A percentile compares a stretch with the other conserved stretches of the same genome.
phyloP scores from a whole-genome alignment of 768 basidiomycete species.

The Hygrocybe punicea region DNA sequence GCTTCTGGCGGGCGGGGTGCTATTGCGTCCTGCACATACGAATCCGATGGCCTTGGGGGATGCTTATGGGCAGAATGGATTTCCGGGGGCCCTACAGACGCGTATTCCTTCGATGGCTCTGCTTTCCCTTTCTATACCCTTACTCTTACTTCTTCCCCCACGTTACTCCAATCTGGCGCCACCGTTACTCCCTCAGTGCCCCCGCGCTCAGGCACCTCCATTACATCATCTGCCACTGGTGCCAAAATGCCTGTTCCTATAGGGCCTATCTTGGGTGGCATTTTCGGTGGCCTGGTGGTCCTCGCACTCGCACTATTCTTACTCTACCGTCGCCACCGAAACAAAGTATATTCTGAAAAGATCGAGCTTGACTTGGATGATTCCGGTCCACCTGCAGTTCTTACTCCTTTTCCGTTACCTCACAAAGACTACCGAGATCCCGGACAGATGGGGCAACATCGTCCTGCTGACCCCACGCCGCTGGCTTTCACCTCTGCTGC shows the following conservation, averaged over 20 bases:
- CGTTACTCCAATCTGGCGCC: not conserved
- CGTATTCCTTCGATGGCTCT: not conserved
- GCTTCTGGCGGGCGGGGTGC: not conserved
- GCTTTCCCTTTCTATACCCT: not conserved
- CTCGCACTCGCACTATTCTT: not conserved
- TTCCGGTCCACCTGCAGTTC: not conserved
- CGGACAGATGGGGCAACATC: not conserved
- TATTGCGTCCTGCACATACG: not conserved
- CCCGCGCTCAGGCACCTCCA: too few relatives aligned
- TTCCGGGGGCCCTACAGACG: not conserved
- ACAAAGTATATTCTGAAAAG: not conserved
- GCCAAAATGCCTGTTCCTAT: not conserved
- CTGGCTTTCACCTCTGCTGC: too few relatives aligned
- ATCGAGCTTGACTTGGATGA: not conserved
- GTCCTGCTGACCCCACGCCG: not conserved
- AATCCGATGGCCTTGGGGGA: not conserved
- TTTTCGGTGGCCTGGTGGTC: not conserved
- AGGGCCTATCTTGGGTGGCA: not conserved
- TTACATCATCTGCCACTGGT: not conserved
- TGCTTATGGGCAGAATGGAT: not conserved
- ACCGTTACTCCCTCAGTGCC: too few relatives aligned
- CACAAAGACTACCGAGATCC: not conserved
- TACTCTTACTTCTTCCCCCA: not conserved
- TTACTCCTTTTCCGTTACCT: not conserved
- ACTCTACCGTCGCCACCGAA: not conserved